These are phyloP conservation scores for Albatrellus sp. DNA, from an alignment of 1,284 basidiomycete species.

Conservation along the genomic window DNA sequence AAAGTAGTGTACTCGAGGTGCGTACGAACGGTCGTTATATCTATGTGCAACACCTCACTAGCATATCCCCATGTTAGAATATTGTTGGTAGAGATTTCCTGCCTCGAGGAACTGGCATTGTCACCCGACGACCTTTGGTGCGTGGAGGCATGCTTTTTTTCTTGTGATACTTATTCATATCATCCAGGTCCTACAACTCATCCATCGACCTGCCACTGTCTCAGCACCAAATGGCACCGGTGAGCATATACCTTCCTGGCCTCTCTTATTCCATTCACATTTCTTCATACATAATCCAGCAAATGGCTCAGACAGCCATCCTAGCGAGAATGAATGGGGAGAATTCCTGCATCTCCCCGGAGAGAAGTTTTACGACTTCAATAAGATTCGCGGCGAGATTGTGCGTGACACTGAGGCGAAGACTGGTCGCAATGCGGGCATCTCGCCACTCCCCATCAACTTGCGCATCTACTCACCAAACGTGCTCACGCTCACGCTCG, in stretches of 20 bases:
- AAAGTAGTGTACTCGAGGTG: conserved; percentile 80
- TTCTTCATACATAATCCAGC: background rate
- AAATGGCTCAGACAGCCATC: conserved; percentile 40
- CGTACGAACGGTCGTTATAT: conserved; percentile 11
- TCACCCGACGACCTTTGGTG: conserved; percentile 88
- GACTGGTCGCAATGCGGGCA: conserved; percentile 95
- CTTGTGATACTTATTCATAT: background rate
- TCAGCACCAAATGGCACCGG: conserved; percentile 32
- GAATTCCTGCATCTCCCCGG: conserved; percentile 95
- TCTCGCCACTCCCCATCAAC: conserved; percentile 94
- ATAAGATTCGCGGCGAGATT: conserved; percentile 94
- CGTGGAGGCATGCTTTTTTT: conserved; percentile 11
- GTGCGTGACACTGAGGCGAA: conserved; percentile 94
- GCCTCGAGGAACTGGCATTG: conserved; percentile 95
- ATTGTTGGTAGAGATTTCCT: conserved; percentile 96
- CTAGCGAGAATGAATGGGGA: conserved; percentile 93
- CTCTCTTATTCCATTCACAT: background rate
- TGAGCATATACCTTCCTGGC: too few species aligned
- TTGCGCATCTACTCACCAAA: conserved; percentile 94
- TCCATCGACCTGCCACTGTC: conserved; percentile 58
- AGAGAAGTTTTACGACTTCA: conserved; percentile 96
- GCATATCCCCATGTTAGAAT: conserved; percentile 45
- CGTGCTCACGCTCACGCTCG: conserved; percentile 91
- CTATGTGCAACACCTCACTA: background rate
- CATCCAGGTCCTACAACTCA: conserved; percentile 83